These are phyloP conservation scores for Eustoma russellianum DNA, from an alignment of 257 asterid genomes.

Conservation along the genomic window DNA sequence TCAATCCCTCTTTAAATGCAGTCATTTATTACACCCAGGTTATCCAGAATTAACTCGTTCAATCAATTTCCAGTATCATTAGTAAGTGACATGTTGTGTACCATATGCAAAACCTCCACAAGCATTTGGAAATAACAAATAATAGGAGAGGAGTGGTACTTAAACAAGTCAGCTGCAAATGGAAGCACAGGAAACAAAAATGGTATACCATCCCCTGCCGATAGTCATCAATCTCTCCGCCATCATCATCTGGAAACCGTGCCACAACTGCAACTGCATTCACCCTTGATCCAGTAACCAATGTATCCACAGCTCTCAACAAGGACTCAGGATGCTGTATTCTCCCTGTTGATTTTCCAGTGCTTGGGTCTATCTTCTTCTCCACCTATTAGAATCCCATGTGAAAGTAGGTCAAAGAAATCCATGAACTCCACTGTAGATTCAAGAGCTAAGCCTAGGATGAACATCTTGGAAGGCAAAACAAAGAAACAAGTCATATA, in stretches of 20 bases:
- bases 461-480: no score
- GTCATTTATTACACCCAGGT: no score
- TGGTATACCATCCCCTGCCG: constrained; percentile 62
- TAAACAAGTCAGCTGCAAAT: not conserved
- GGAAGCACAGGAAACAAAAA: not conserved
- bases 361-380: constrained; percentile 67
- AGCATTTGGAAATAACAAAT: no score
- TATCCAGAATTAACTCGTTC: no score
- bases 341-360: constrained; percentile 84
- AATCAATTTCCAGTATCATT: no score
- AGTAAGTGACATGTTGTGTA: not conserved
- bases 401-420: not conserved
- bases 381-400: constrained; percentile 40
- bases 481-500: no score
- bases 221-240: constrained; percentile 47
- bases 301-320: constrained; percentile 58
- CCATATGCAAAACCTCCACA: not conserved
- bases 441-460: not conserved
- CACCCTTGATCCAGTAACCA: constrained; percentile 42
- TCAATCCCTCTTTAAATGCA: no score
- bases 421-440: not conserved
- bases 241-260: constrained; percentile 86
- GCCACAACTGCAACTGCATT: constrained; percentile 83
- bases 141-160: not conserved
- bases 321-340: constrained; percentile 66